Conservation (phyloP, 2,329 filamentous ascomycete species). For the Apiospora arundinis region DNA sequence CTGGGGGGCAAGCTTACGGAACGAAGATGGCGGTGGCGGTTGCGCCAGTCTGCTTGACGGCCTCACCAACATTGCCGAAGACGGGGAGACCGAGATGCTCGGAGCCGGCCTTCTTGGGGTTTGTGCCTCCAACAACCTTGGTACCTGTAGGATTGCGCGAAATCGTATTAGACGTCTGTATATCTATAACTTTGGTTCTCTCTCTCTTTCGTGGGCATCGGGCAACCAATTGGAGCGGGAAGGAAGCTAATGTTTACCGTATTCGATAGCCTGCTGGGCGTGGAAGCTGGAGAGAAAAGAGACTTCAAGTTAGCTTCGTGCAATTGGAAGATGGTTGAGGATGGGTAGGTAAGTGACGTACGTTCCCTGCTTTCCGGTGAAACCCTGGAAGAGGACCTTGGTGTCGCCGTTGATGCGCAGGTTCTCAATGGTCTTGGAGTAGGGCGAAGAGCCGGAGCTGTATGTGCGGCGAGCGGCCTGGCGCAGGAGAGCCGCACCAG, state of each 20-base stretch:
- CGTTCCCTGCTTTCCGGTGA: slow-evolving; percentile 97
- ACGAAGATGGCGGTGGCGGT: slow-evolving; percentile 96
- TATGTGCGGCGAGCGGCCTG: slow-evolving; percentile 73
- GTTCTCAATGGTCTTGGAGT: slow-evolving; percentile 79
- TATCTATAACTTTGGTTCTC: neutral
- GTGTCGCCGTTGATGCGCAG: slow-evolving; percentile 92
- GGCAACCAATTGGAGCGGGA: slow-evolving; percentile 25
- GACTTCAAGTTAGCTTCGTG: slow-evolving; percentile 1
- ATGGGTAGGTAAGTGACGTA: too few relatives aligned
- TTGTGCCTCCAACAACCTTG: slow-evolving; percentile 96
- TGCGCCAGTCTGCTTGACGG: slow-evolving; percentile 87
- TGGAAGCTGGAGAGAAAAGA: slow-evolving; percentile 74
- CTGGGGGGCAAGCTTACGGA: slow-evolving; percentile 69
- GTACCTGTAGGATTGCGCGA: slow-evolving; percentile 68
- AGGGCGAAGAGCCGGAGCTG: slow-evolving; percentile 72
- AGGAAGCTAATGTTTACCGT: slow-evolving; percentile 66
- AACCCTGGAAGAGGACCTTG: slow-evolving; percentile 96
- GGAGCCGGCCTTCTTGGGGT: slow-evolving; percentile 96
- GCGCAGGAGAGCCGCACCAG: slow-evolving; percentile 72
- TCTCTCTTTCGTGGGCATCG: neutral
- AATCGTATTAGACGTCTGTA: slow-evolving; percentile 26
- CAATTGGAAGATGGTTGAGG: neutral
- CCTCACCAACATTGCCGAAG: slow-evolving; percentile 88
- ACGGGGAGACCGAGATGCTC: slow-evolving; percentile 91
- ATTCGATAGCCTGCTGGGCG: slow-evolving; percentile 96